Conservation (phyloP, 1,284 basidiomycete species). For the Microbotryum silenes-acaulis region DNA sequence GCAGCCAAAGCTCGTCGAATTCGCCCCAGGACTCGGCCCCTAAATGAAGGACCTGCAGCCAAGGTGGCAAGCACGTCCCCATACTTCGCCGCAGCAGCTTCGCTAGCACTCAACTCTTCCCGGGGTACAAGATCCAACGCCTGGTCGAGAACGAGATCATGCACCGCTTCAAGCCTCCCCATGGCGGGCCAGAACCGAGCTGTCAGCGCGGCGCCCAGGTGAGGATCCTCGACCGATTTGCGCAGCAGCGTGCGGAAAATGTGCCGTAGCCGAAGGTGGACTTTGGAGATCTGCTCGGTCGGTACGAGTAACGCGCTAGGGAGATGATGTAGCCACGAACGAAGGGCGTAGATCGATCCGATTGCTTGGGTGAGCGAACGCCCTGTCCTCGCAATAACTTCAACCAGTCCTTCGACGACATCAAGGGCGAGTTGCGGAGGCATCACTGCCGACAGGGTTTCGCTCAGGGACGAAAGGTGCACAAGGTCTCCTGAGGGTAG, state of each 20-base stretch:
- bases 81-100: slow-evolving; percentile 55
- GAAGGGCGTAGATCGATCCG: slow-evolving; percentile 68
- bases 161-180: slow-evolving; percentile 55
- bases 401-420: slow-evolving; percentile 70
- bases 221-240: slow-evolving; percentile 56
- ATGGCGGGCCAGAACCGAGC: slow-evolving; percentile 68
- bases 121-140: slow-evolving; percentile 52
- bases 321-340: slow-evolving; percentile 78
- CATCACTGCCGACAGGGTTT: slow-evolving; percentile 59
- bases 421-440: slow-evolving; percentile 70
- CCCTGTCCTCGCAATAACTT: slow-evolving; percentile 51
- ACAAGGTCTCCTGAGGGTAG: slow-evolving; percentile 62
- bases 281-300: slow-evolving; percentile 45
- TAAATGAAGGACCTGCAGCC: slow-evolving; percentile 60
- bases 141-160: slow-evolving; percentile 38
- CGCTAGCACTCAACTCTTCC: slow-evolving; percentile 54
- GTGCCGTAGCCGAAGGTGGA: slow-evolving; percentile 50
- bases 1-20: slow-evolving; percentile 56
- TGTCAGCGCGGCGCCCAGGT: slow-evolving; percentile 63
- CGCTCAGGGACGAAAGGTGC: slow-evolving; percentile 61
- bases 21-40: slow-evolving; percentile 66
- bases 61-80: slow-evolving; percentile 65
- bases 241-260: slow-evolving; percentile 68
- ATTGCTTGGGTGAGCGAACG: slow-evolving; percentile 41
- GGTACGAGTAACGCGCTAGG: slow-evolving; percentile 58